These are phyloP conservation scores for Isoetes taiwanensis DNA, from an alignment of 75 land plant genomes.

Conservation along the genomic window DNA sequence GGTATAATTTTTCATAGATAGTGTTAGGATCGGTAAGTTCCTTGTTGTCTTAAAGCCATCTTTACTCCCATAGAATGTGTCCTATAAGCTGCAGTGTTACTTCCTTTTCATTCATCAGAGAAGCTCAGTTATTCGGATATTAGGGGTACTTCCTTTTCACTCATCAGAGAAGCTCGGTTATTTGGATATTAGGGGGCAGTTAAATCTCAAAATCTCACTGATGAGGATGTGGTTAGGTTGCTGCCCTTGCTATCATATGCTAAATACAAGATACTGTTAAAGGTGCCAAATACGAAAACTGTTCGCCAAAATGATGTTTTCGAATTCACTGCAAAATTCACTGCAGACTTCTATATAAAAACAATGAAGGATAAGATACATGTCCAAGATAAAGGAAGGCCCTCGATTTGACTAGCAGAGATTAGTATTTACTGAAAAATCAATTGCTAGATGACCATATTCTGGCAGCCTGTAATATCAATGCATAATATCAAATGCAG, in stretches of 20 bases:
- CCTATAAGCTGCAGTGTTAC: constrained; percentile 53
- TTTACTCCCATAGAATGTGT: too few species aligned
- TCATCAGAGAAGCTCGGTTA: too few species aligned
- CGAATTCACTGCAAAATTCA: constrained; percentile 80
- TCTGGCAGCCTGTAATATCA: too few species aligned
- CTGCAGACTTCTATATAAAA: too few species aligned
- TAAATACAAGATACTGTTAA: constrained; percentile 68
- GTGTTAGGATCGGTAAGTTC: not conserved
- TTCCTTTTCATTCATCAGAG: constrained; percentile 65
- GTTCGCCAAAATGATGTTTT: constrained; percentile 50
- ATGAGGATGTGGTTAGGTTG: constrained; percentile 77
- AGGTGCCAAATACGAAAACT: constrained; percentile 59
- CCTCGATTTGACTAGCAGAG: too few species aligned
- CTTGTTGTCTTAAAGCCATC: not conserved
- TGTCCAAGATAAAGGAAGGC: too few species aligned
- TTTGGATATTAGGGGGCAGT: constrained; percentile 32
- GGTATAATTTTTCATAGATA: too few species aligned
- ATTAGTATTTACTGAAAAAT: too few species aligned
- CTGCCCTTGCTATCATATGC: constrained; percentile 88
- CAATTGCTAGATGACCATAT: too few species aligned
- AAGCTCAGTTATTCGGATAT: constrained; percentile 68
- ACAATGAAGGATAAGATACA: too few species aligned
- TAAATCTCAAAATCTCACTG: constrained; percentile 54
- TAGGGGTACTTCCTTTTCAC: too few species aligned
- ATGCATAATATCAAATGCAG: too few species aligned